Conservation (phyloP, 371 early-diverging fungal species). For the Blakeslea trispora region DNA sequence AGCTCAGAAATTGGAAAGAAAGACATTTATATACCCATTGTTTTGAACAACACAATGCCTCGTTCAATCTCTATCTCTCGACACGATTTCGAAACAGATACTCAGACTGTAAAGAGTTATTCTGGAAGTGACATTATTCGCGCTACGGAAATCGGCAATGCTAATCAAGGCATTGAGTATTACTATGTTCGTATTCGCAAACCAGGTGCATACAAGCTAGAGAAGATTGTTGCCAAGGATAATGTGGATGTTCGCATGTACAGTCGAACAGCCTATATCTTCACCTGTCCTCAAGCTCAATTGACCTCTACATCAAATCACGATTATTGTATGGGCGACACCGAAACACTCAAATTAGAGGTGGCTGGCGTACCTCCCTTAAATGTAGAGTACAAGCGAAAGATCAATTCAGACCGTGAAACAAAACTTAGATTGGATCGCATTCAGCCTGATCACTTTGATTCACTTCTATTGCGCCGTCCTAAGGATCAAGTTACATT, state of each 20-base stretch:
- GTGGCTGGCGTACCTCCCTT: slow-evolving; percentile 49
- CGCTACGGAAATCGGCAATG: slow-evolving; percentile 42
- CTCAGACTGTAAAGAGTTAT: slow-evolving; percentile 13
- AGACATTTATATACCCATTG: slow-evolving; percentile 48
- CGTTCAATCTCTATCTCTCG: slow-evolving; percentile 38
- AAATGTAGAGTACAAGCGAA: slow-evolving; percentile 36
- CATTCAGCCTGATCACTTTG: slow-evolving; percentile 44
- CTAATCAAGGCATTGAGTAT: slow-evolving; percentile 38
- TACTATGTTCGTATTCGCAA: slow-evolving; percentile 39
- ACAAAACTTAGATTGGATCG: slow-evolving; percentile 31
- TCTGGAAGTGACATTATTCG: slow-evolving; percentile 37
- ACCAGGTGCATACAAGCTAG: slow-evolving; percentile 46
- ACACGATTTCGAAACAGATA: slow-evolving; percentile 42
- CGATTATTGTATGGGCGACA: slow-evolving; percentile 44
- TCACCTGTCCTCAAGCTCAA: slow-evolving; percentile 44
- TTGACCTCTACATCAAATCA: slow-evolving; percentile 19
- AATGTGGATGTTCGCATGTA: slow-evolving; percentile 41
- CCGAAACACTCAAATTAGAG: slow-evolving; percentile 32
- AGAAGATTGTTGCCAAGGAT: slow-evolving; percentile 40
- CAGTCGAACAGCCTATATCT: slow-evolving; percentile 34
- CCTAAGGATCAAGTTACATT: slow-evolving; percentile 18
- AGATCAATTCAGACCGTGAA: background rate
- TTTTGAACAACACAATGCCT: slow-evolving; percentile 52
- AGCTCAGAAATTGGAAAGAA: slow-evolving; percentile 31
- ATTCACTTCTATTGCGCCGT: slow-evolving; percentile 34